phyloP scores from a whole-genome alignment of 75 land plant genomes.

The Isoetes taiwanensis region DNA sequence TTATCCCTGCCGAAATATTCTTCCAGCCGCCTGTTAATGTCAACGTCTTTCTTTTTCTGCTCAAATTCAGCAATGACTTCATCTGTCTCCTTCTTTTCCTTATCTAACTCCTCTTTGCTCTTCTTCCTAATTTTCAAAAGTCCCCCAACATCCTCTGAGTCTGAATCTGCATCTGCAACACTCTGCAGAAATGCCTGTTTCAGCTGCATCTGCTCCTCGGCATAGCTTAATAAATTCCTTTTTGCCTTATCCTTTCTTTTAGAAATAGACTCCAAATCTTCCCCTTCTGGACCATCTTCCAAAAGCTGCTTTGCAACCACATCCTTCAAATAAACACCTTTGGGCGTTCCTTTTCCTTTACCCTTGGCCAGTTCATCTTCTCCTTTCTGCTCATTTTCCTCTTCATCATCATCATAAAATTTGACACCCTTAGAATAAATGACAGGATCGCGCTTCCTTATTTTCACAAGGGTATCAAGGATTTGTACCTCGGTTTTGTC shows the following conservation, averaged over 20 bases:
- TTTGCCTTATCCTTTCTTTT: neutral
- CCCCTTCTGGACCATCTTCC: conserved; percentile 60
- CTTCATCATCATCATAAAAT: conserved; percentile 42
- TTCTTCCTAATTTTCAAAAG: conserved; percentile 38
- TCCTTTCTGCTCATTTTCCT: conserved; percentile 19
- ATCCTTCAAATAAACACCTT: conserved; percentile 22
- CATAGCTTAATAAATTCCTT: conserved; percentile 11
- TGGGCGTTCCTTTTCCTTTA: conserved; percentile 13
- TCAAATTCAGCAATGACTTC: conserved; percentile 15
- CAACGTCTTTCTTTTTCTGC: conserved; percentile 25
- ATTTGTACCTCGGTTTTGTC: conserved; percentile 36
- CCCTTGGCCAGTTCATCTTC: neutral
- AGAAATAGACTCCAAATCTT: conserved; percentile 10
- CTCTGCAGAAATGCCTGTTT: conserved; percentile 35
- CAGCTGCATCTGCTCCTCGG: conserved; percentile 55
- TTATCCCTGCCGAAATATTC: conserved; percentile 68
- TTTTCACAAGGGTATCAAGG: conserved; percentile 47
- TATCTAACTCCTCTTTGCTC: conserved; percentile 15
- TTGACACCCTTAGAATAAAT: conserved; percentile 36
- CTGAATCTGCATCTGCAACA: conserved; percentile 17
- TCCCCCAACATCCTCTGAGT: conserved; percentile 31
- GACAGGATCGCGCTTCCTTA: conserved; percentile 56
- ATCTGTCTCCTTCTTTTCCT: conserved; percentile 21
- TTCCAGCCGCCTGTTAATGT: conserved; percentile 30
- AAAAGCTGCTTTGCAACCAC: conserved; percentile 53